Evolutionary conservation across 2,329 filamentous ascomycete genomes (phyloP).

Genomic region (Sphaerulina populicola): DNA sequence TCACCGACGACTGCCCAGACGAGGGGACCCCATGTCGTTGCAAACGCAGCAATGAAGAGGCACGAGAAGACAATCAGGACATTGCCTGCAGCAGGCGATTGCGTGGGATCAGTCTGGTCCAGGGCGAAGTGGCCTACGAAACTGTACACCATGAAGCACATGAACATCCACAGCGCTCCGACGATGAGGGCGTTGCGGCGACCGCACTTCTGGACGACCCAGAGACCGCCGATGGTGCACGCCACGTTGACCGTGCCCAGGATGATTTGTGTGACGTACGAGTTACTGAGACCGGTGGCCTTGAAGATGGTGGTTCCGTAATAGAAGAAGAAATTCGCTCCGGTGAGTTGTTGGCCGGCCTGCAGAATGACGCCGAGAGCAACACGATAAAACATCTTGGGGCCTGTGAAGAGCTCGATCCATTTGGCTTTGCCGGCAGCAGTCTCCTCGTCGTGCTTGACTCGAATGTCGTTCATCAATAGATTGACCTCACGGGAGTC

Average conservation of each 20-base stretch:
- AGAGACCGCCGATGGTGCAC: slow-evolving; percentile 43
- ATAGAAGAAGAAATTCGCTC: slow-evolving; percentile 33
- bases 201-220: slow-evolving; percentile 43
- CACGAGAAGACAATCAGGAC: slow-evolving; percentile 34
- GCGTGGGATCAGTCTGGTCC: slow-evolving; percentile 15
- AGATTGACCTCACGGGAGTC: slow-evolving; percentile 25
- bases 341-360: slow-evolving; percentile 35
- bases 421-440: slow-evolving; percentile 14
- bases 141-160: slow-evolving; percentile 56
- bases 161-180: slow-evolving; percentile 36
- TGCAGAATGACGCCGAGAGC: slow-evolving; percentile 29
- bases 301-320: slow-evolving; percentile 36
- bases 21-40: slow-evolving; percentile 31
- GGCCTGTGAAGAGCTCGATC: slow-evolving; percentile 26
- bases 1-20: slow-evolving; percentile 34
- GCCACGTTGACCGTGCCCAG: slow-evolving; percentile 43
- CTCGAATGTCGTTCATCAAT: slow-evolving; percentile 27
- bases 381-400: slow-evolving; percentile 29
- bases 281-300: slow-evolving; percentile 31
- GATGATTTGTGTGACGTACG: slow-evolving; percentile 43
- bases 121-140: slow-evolving; percentile 29
- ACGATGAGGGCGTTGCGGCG: slow-evolving; percentile 42
- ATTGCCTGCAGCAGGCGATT: slow-evolving; percentile 26
- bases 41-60: slow-evolving; percentile 32
- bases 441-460: slow-evolving; percentile 29